Conservation (phyloP, 2,329 filamentous ascomycete genomes). For the Thelonectria olida region DNA sequence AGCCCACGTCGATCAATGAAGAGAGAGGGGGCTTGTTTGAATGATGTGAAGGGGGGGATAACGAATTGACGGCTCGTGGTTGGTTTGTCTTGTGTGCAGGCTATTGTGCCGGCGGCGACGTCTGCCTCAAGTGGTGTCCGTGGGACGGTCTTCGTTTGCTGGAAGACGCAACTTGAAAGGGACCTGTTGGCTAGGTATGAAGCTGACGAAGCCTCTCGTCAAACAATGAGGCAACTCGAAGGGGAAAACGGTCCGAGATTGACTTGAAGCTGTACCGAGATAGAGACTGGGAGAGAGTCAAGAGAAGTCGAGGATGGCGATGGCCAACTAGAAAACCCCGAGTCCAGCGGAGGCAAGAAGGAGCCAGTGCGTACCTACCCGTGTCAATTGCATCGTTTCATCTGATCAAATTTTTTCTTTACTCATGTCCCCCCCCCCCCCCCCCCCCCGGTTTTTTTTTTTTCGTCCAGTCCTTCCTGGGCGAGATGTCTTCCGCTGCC, state of each 20-base stretch:
- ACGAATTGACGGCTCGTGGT: not conserved
- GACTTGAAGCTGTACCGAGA: not conserved
- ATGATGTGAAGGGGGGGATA: not conserved
- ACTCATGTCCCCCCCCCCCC: conserved; percentile 4
- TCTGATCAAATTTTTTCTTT: conserved; percentile 9
- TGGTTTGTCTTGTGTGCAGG: not conserved
- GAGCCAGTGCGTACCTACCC: conserved; percentile 3
- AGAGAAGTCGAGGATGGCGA: conserved; percentile 1
- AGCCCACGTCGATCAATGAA: conserved; percentile 11
- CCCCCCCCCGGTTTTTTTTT: conserved; percentile 11
- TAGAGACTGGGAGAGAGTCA: not conserved
- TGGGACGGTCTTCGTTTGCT: not conserved
- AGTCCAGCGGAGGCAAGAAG: conserved; percentile 14
- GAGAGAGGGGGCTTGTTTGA: not conserved
- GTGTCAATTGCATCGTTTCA: conserved; percentile 5
- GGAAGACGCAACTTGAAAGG: not conserved
- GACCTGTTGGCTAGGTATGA: not conserved
- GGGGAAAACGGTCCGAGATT: not conserved
- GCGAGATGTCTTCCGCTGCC: not conserved
- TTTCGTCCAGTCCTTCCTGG: conserved; percentile 2
- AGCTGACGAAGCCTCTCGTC: not conserved
- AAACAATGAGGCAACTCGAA: conserved; percentile 1
- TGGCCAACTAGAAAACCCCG: conserved; percentile 5
- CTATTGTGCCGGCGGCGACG: conserved; percentile 11
- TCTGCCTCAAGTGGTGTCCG: not conserved